Evolutionary conservation across 1,284 basidiomycete genomes (phyloP), one percentile per base, ranked within the genome.

Genomic region (Xerocomus minutiporus): DNA sequence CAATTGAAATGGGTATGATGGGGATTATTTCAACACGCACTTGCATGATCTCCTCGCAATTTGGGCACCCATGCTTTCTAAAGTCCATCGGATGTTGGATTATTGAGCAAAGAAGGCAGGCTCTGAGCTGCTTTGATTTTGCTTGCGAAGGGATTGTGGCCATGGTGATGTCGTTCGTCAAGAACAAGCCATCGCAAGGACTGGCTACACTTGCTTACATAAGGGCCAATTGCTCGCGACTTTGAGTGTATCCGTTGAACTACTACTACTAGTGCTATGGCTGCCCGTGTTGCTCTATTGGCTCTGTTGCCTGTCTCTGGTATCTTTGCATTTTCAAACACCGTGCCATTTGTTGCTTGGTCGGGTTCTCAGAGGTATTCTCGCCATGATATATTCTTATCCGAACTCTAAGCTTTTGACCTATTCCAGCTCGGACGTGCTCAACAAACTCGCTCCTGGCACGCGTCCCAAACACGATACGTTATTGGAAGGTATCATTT

Each of bases 21-120:
- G 26, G 4, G 12, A n/a, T 40, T 17, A 20, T 13, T 7, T 47
- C 29, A 32, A 36, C 2, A 55, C 73, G 48, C 45, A 94, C 96
- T 76, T 95, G 88, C 69, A 98, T 83, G 60, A 96, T 80, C 62
- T 96, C 91, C 64, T 99, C 96, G 71, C 96, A 99, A 68, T 99
- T 99, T 36, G 96, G 96, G 68, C 96, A 99, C 3, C 96, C 96
- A 42, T 78, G 75, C 58, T 83, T 83, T 50, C 87, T 76, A 68
- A 98, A 99, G 61, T 98, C 96, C 51, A 78, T 76, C 0, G 91
- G 84, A 0, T 84, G 78, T 66, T 94, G 93, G 39, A 97, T 83
- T 58, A 95, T 84, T 9, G 92, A 97, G 71, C 95, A 98, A 31
- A 96, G 80, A 6, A 97, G 78, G 64, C 95, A 98, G 28, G 95